Conservation (phyloP, 2,329 filamentous ascomycete genomes). For the Simplicillium sp. region DNA sequence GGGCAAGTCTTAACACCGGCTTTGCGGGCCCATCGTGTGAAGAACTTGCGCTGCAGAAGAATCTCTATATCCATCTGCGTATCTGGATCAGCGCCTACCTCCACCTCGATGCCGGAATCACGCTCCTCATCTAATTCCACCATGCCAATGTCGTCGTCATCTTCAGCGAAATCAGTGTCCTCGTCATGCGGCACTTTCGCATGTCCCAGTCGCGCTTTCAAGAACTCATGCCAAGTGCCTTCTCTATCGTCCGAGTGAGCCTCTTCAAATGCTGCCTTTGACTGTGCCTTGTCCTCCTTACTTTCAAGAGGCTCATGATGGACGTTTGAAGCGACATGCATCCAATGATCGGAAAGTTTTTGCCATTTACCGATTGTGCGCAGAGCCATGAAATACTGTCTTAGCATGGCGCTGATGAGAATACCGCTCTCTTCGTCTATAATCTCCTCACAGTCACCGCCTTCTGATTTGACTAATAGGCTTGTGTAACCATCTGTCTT, state of each 20-base stretch:
- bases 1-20: slow-evolving; percentile 49
- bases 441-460: slow-evolving; percentile 66
- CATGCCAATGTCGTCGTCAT: slow-evolving; percentile 30
- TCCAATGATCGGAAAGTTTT: slow-evolving; percentile 63
- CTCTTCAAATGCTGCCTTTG: slow-evolving; percentile 11
- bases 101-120: slow-evolving; percentile 18
- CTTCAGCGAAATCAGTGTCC: slow-evolving; percentile 30
- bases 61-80: slow-evolving; percentile 44
- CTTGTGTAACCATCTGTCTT: slow-evolving; percentile 63
- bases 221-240: slow-evolving; percentile 24
- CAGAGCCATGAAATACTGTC: slow-evolving; percentile 85
- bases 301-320: slow-evolving; percentile 36
- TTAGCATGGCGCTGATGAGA: slow-evolving; percentile 74
- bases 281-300: slow-evolving; percentile 15
- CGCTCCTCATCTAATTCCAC: slow-evolving; percentile 7
- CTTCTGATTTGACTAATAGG: slow-evolving; percentile 66
- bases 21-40: slow-evolving; percentile 62
- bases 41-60: slow-evolving; percentile 57
- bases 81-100: slow-evolving; percentile 24
- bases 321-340: slow-evolving; percentile 51
- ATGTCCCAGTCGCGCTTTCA: slow-evolving; percentile 23
- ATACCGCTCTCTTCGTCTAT: slow-evolving; percentile 82
- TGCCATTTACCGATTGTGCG: slow-evolving; percentile 76
- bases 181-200: slow-evolving; percentile 22
- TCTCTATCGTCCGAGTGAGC: too few relatives aligned